These are phyloP conservation scores for Phlyctochytrium planicorne DNA, from an alignment of 192 early-diverging fungal species.

Conservation along the genomic window DNA sequence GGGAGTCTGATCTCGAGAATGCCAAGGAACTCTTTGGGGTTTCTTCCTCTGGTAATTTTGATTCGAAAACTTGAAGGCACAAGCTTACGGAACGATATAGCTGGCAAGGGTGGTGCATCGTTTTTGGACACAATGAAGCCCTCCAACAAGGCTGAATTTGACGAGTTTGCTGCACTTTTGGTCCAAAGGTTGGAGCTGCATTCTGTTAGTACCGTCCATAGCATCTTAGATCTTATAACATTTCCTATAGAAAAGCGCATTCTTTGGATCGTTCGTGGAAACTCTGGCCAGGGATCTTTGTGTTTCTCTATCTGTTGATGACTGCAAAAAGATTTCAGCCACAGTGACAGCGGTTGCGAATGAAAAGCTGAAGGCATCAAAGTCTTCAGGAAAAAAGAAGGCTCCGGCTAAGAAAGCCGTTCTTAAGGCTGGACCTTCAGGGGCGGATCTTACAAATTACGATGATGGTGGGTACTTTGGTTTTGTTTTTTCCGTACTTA, in stretches of 20 bases:
- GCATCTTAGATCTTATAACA: too few relatives aligned
- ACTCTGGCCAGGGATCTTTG: conserved; percentile 39
- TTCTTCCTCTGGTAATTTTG: too few relatives aligned
- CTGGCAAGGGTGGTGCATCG: too few relatives aligned
- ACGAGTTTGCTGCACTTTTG: conserved; percentile 38
- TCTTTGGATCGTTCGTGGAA: conserved; percentile 53
- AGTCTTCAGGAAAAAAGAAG: conserved; percentile 37
- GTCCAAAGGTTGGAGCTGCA: conserved; percentile 39
- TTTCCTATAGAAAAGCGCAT: conserved; percentile 29
- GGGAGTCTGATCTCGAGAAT: conserved; percentile 53
- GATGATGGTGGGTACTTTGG: conserved; percentile 18
- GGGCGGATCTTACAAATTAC: conserved; percentile 37
- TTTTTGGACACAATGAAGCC: conserved; percentile 49
- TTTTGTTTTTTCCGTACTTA: neutral
- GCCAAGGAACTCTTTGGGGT: conserved; percentile 46
- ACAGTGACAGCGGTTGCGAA: conserved; percentile 48
- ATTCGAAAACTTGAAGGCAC: neutral
- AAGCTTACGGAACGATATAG: too few relatives aligned
- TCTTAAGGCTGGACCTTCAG: conserved; percentile 20
- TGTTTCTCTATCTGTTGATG: conserved; percentile 45
- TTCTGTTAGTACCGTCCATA: too few relatives aligned
- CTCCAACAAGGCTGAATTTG: conserved; percentile 41
- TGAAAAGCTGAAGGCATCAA: conserved; percentile 54
- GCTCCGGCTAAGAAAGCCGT: conserved; percentile 28
- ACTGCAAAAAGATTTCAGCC: conserved; percentile 44